Conservation (phyloP, 208 protist species). For the Balamuthia mandrillaris region DNA sequence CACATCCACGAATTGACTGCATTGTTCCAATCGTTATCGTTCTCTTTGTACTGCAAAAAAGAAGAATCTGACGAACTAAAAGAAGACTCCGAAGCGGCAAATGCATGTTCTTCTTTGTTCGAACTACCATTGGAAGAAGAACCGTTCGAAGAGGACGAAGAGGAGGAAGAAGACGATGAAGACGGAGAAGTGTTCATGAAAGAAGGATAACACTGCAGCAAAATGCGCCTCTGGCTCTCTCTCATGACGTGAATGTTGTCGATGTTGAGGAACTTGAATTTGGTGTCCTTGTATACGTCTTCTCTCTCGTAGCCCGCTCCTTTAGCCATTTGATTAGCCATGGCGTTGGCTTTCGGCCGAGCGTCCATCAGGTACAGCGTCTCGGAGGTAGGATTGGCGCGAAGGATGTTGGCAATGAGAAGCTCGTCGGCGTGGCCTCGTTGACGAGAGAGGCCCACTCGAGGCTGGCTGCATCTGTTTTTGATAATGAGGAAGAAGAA, state of each 20-base stretch:
- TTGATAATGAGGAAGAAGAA: too few species aligned
- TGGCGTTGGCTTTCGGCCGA: constrained; percentile 19
- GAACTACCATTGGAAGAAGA: too few species aligned
- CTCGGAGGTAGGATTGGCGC: not conserved
- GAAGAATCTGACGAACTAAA: too few species aligned
- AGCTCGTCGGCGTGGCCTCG: constrained; percentile 8
- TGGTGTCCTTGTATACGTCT: constrained; percentile 35
- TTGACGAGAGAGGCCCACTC: too few species aligned
- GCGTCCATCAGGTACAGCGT: not conserved
- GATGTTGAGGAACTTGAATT: constrained; percentile 27
- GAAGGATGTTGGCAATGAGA: not conserved
- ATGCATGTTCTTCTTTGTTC: too few species aligned
- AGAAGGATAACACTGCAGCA: not conserved
- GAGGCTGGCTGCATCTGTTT: too few species aligned
- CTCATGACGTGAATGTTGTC: constrained; percentile 35
- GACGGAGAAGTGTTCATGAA: not conserved
- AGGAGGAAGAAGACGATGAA: not conserved
- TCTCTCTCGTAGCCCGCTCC: constrained; percentile 6
- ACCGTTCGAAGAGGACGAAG: not conserved
- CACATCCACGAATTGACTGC: not conserved
- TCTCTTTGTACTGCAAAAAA: too few species aligned
- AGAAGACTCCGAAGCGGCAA: too few species aligned
- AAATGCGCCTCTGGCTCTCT: constrained; percentile 14
- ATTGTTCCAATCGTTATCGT: too few species aligned
- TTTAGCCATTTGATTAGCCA: constrained; percentile 33